phyloP scores from a whole-genome alignment of 2,329 filamentous ascomycete genomes.

The Aspergillus oerlinghausenensis region DNA sequence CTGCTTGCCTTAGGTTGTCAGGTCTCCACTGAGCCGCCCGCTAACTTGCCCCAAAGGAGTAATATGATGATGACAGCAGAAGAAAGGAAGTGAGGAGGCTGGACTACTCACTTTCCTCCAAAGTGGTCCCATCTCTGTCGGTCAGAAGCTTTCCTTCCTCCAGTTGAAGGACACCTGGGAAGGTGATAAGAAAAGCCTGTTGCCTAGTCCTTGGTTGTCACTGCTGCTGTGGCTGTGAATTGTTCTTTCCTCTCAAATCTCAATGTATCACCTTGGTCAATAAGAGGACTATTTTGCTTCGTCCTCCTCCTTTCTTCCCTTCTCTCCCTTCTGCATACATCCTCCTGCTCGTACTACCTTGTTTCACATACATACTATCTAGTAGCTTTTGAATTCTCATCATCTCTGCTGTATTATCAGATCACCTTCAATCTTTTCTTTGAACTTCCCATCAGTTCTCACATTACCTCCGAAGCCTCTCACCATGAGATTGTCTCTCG shows the following conservation, averaged over 20 bases:
- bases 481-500: conserved; percentile 31
- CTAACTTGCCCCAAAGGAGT: background rate
- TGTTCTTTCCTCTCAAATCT: background rate
- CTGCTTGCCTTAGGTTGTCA: background rate
- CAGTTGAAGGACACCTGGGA: background rate
- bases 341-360: background rate
- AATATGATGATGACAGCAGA: background rate
- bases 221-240: background rate
- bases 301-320: conserved; percentile 61
- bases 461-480: conserved; percentile 2
- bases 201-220: background rate
- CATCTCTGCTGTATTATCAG: background rate
- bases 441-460: conserved; percentile 1
- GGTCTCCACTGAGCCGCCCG: background rate
- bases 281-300: background rate
- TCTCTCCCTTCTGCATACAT: conserved; percentile 3
- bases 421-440: background rate
- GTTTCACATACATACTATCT: background rate
- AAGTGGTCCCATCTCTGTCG: background rate
- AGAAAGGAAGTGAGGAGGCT: background rate
- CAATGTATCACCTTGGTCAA: background rate
- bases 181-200: background rate
- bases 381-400: background rate
- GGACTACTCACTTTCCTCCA: background rate
- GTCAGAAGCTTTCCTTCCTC: background rate